Percentiles rank a stretch among this genome's conserved stretches.
These are phyloP conservation scores for Brassica balearica DNA, from an alignment of 441 rosid genomes.

Conservation along the genomic window DNA sequence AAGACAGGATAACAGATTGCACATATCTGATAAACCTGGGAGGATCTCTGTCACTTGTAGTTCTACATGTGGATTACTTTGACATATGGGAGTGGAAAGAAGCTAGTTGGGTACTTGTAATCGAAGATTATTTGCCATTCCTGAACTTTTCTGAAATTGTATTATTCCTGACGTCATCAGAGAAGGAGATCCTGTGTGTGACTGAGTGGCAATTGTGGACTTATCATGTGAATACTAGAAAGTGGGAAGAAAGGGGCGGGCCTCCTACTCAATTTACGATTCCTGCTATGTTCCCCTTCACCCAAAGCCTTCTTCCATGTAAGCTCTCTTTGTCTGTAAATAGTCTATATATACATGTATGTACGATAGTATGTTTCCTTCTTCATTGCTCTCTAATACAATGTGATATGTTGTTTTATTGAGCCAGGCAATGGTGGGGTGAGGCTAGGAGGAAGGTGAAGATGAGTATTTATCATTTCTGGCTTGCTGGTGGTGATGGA, in stretches of 20 bases:
- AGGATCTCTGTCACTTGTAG: conserved; percentile 17
- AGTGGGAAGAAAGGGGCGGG: not conserved
- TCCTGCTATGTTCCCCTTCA: conserved; percentile 30
- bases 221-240: not conserved
- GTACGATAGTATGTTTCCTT: not conserved
- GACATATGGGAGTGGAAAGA: conserved; percentile 16
- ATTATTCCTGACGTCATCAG: conserved; percentile 2
- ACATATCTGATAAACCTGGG: conserved; percentile 3
- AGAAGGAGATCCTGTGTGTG: conserved; percentile 13
- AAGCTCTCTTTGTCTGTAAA: conserved; percentile 10
- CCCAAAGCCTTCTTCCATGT: conserved; percentile 41
- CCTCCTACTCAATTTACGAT: not conserved
- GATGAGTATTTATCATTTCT: conserved; percentile 1
- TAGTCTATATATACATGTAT: not conserved
- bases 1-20: not conserved
- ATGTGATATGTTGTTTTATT: not conserved
- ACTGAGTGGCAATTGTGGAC: not conserved
- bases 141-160: not conserved
- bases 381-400: not conserved
- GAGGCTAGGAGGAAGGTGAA: not conserved
- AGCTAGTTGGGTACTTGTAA: conserved; percentile 12
- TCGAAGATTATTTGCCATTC: accelerated
- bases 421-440: conserved; percentile 13
- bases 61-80: not conserved
- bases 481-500: conserved; percentile 1